These are phyloP conservation scores for Akebia trifoliata DNA, from an alignment of 164 flowering plant genomes.

Conservation along the genomic window DNA sequence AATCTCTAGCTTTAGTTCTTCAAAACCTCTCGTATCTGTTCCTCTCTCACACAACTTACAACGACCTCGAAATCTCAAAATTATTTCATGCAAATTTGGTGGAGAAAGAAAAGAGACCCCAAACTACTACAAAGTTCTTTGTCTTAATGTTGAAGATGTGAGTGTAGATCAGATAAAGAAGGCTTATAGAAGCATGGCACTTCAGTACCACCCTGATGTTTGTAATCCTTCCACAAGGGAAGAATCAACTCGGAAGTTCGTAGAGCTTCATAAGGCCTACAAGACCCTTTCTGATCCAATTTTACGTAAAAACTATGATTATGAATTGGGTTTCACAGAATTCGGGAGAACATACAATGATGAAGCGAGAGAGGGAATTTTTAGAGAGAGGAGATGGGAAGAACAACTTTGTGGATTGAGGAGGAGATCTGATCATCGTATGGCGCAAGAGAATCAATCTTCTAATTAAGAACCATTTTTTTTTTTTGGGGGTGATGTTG, in stretches of 20 bases:
- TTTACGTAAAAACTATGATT: conserved; percentile 23
- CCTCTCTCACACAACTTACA: conserved; percentile 6
- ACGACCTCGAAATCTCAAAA: background rate
- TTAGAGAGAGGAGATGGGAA: conserved; percentile 30
- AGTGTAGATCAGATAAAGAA: conserved; percentile 29
- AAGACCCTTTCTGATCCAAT: conserved; percentile 28
- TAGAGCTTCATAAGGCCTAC: conserved; percentile 28
- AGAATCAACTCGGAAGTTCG: conserved; percentile 22
- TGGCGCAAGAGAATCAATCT: background rate
- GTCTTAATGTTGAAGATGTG: conserved; percentile 17
- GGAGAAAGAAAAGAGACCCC: no score
- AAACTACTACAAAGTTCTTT: conserved; percentile 17
- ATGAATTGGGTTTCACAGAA: conserved; percentile 21
- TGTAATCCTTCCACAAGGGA: conserved; percentile 21
- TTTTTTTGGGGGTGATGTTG: no score
- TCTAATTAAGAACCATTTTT: no score
- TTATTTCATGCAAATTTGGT: conserved; percentile 10
- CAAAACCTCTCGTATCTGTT: background rate
- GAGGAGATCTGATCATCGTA: conserved; percentile 17
- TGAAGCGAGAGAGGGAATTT: background rate
- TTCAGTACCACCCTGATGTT: conserved; percentile 33
- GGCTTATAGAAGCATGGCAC: conserved; percentile 30
- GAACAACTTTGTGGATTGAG: conserved; percentile 26
- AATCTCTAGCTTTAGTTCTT: background rate
- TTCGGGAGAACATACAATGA: no score